Evolutionary conservation across 805 yeast species (phyloP), one percentile per base, ranked within the genome.

Genomic region (Blastobotrys muscicola): DNA sequence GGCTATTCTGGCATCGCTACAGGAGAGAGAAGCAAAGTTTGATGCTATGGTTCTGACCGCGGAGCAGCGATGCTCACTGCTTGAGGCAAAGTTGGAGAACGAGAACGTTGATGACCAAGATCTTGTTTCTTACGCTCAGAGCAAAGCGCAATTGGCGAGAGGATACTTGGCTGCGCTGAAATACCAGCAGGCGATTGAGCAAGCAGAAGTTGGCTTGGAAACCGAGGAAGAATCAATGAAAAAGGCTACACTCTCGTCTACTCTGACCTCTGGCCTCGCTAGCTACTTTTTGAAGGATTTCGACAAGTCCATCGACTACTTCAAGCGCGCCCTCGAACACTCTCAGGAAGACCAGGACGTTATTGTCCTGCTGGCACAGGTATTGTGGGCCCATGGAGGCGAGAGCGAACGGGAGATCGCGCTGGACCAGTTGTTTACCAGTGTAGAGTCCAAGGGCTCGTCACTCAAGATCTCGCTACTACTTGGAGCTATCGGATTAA

Each of bases 401-500:
- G 77, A 74, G n/a, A 92, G 83, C 4, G 78, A 92, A 1, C 80
- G 77, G 46, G 82, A 78, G 49, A 89, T 87, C 1, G 95, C 97
- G 0, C 56, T 84, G 38, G 95, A 87, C 53, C 95, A 86, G 59
- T 62, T 90, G 36, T 81, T 83, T 52, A 70, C 72, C 16, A 76
- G 71, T 52, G 75, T 87, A 34, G 80, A 74, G 47, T 67, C 64
- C 3, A 61, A 73, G 45, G 95, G 94, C 0, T 68, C 83, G 1
- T 76, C 87, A 2, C 62, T 85, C 38, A 55, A 76, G 16, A 76
- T 84, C 1, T 80, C 85, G 0, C 61, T 89, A 46, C 75, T 86
- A 1, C 67, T 90, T 35, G 96, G 95, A 3, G 87, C 94, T 0
- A 77, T 90, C 0, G 69, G 92, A 2, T 67, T 79, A 8, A 83